Conservation (phyloP, 176 grass and related monocot genomes). For the Musa schizocarpa region DNA sequence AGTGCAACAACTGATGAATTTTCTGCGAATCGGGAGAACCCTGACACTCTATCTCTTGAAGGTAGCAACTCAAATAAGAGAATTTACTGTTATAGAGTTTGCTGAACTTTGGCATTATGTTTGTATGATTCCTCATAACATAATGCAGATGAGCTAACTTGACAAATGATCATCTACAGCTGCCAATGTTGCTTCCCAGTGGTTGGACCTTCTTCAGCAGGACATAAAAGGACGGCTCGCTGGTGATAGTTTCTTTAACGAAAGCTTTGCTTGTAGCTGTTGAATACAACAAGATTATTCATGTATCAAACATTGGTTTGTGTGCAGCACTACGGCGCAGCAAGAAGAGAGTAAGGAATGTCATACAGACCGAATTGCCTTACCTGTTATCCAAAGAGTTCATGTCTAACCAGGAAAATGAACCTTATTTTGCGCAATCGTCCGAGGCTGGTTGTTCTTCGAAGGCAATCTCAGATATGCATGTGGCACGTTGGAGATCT, state of each 20-base stretch:
- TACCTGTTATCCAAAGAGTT: slow-evolving; percentile 76
- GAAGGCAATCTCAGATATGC: slow-evolving; percentile 47
- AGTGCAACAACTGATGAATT: slow-evolving; percentile 35
- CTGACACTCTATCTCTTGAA: slow-evolving; percentile 64
- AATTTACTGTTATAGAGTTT: neutral
- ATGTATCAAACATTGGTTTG: neutral
- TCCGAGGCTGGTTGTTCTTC: slow-evolving; percentile 21
- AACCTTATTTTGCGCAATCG: slow-evolving; percentile 28
- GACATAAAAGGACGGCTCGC: slow-evolving; percentile 90
- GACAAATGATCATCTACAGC: slow-evolving; percentile 32
- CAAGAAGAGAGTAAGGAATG: slow-evolving; percentile 32
- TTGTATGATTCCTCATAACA: neutral
- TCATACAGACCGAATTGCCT: slow-evolving; percentile 57
- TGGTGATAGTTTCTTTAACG: slow-evolving; percentile 38
- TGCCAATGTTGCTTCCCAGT: slow-evolving; percentile 74
- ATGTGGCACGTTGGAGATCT: slow-evolving; percentile 70
- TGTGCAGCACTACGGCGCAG: slow-evolving; percentile 28
- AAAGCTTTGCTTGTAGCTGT: slow-evolving; percentile 23
- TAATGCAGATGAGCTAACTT: slow-evolving; percentile 2
- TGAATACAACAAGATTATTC: slow-evolving; percentile 24
- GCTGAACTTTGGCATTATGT: slow-evolving; percentile 9
- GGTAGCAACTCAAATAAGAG: slow-evolving; percentile 18
- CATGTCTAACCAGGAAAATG: slow-evolving; percentile 53
- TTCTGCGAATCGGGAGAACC: slow-evolving; percentile 46
- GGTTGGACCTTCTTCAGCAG: slow-evolving; percentile 85